A percentile compares a stretch with the other conserved stretches of the same genome.
These are phyloP conservation scores for Zasmidium angulare DNA, from an alignment of 2,329 filamentous ascomycete species.

Conservation along the genomic window DNA sequence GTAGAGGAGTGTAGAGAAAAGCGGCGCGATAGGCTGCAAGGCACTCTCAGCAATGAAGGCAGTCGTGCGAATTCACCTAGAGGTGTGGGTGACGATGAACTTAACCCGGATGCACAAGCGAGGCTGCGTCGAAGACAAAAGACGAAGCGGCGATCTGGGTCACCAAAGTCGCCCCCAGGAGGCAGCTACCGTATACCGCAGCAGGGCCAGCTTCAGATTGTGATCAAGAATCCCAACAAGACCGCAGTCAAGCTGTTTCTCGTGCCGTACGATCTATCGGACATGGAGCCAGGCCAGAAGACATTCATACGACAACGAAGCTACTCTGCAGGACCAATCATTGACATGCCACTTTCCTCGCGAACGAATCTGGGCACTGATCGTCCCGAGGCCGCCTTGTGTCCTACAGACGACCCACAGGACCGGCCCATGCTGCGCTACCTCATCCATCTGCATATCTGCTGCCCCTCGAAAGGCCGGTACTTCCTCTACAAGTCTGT, in stretches of 20 bases:
- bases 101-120: slow-evolving; percentile 26
- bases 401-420: slow-evolving; percentile 50
- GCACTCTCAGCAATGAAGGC: slow-evolving; percentile 24
- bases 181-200: slow-evolving; percentile 93
- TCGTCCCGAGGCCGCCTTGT: slow-evolving; percentile 53
- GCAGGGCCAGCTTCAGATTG: slow-evolving; percentile 90
- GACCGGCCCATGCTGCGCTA: slow-evolving; percentile 80
- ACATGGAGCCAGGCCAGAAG: slow-evolving; percentile 92
- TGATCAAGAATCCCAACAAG: slow-evolving; percentile 98
- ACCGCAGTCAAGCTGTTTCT: slow-evolving; percentile 96
- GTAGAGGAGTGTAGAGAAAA: slow-evolving; percentile 26
- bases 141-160: slow-evolving; percentile 56
- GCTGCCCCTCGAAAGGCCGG: slow-evolving; percentile 76
- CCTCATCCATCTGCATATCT: slow-evolving; percentile 89
- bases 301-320: slow-evolving; percentile 94
- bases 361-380: slow-evolving; percentile 53
- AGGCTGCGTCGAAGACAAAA: slow-evolving; percentile 44
- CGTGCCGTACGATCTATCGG: slow-evolving; percentile 85
- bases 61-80: slow-evolving; percentile 30
- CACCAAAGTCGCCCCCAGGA: slow-evolving; percentile 70
- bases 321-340: slow-evolving; percentile 82
- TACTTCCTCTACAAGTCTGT: slow-evolving; percentile 91
- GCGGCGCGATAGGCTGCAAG: slow-evolving; percentile 34
- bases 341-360: slow-evolving; percentile 63
- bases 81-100: slow-evolving; percentile 23